Conservation (phyloP, 2,329 filamentous ascomycete genomes). For the Hypoxylon sp. region DNA sequence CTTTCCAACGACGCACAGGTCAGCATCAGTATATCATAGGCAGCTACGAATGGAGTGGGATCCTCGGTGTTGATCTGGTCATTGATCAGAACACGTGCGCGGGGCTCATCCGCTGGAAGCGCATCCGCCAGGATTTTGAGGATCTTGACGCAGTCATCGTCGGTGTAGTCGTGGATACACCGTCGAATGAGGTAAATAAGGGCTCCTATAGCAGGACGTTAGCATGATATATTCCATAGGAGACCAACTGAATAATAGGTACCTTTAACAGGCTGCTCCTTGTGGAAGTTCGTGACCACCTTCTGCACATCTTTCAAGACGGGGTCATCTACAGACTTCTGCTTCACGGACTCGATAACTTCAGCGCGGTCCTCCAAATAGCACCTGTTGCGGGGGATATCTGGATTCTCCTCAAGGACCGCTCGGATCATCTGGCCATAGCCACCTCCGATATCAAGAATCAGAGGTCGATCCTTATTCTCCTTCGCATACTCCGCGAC, state of each 20-base stretch:
- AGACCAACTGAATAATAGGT: not conserved
- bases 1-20: not conserved
- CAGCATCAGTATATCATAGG: slow-evolving; percentile 8
- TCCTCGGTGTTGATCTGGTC: slow-evolving; percentile 6
- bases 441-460: slow-evolving; percentile 6
- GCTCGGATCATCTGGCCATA: slow-evolving; percentile 7
- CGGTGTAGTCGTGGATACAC: slow-evolving; percentile 11
- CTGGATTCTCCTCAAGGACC: not conserved
- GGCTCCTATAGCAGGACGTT: not conserved
- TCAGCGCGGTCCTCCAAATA: slow-evolving; percentile 3
- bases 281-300: not conserved
- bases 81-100: slow-evolving; percentile 2
- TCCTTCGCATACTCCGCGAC: slow-evolving; percentile 4
- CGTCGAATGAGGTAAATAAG: slow-evolving; percentile 8
- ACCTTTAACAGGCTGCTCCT: slow-evolving; percentile 6
- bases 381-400: not conserved
- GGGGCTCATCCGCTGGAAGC: slow-evolving; percentile 2
- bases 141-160: slow-evolving; percentile 12
- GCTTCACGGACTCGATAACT: not conserved
- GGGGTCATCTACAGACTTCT: not conserved
- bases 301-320: slow-evolving; percentile 10
- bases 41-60: not conserved
- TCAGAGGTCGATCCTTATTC: slow-evolving; percentile 3
- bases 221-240: not conserved
- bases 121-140: slow-evolving; percentile 7